phyloP scores from a whole-genome alignment of 2,329 filamentous ascomycete species.

The Aureobasidium vineae region DNA sequence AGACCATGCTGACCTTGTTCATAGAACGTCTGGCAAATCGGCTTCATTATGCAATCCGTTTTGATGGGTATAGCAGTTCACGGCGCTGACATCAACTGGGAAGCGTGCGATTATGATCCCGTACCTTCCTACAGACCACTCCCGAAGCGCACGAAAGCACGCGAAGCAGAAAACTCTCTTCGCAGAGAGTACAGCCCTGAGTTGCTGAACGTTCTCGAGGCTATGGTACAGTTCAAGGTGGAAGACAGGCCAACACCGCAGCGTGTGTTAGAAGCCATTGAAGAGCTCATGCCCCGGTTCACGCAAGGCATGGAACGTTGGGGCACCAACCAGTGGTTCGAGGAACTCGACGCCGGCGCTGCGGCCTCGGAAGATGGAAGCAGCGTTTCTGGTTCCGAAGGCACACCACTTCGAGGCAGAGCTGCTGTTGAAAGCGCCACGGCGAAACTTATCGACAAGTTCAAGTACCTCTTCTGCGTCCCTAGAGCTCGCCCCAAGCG shows the following conservation, averaged over 20 bases:
- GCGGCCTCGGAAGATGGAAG: background rate
- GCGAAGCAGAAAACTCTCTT: background rate
- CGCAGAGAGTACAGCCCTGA: constrained; percentile 3
- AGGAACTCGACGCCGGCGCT: background rate
- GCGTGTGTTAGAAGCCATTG: background rate
- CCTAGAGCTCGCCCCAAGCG: background rate
- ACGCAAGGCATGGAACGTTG: background rate
- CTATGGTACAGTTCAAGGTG: background rate
- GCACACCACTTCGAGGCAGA: background rate
- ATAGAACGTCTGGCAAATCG: constrained; percentile 5
- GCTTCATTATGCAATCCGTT: background rate
- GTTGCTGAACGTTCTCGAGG: background rate
- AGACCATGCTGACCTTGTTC: background rate
- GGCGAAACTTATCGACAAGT: background rate
- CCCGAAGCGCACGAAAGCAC: background rate
- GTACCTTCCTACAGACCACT: background rate
- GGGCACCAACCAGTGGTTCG: background rate
- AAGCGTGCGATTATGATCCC: background rate
- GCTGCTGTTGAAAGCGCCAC: background rate
- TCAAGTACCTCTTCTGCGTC: background rate
- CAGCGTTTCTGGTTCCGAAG: background rate
- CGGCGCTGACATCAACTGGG: background rate
- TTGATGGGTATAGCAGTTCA: background rate
- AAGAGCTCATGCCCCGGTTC: background rate
- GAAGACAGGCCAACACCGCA: background rate